phyloP scores from a whole-genome alignment of 2,329 filamentous ascomycete species.

The Cytospora leucostoma region DNA sequence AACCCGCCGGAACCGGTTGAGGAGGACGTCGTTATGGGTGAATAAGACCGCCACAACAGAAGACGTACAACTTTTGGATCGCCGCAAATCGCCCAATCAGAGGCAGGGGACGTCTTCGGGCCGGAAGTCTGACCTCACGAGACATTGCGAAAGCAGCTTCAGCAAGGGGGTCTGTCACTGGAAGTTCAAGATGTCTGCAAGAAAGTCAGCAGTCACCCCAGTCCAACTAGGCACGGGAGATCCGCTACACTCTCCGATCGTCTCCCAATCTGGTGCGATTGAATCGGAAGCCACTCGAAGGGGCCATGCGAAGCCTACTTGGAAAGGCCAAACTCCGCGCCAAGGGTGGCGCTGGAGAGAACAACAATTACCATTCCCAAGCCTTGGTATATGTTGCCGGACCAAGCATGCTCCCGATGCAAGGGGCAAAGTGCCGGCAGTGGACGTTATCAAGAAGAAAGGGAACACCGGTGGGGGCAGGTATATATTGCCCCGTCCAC shows the following conservation, averaged over 20 bases:
- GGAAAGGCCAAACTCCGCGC: not conserved
- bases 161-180: no score
- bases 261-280: not conserved
- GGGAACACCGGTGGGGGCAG: not conserved
- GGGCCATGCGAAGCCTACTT: not conserved
- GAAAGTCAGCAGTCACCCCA: not conserved
- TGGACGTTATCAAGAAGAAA: not conserved
- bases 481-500: not conserved
- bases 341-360: not conserved
- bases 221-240: not conserved
- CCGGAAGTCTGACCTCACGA: not conserved
- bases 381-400: not conserved
- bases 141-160: not conserved
- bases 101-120: not conserved
- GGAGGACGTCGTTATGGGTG: conserved; percentile 39
- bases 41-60: not conserved
- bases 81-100: not conserved
- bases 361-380: not conserved
- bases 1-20: conserved; percentile 48
- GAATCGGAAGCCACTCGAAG: not conserved
- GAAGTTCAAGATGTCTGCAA: not conserved
- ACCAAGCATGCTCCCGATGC: not conserved
- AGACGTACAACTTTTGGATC: not conserved
- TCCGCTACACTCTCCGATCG: not conserved
- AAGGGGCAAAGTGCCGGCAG: not conserved